A percentile compares a stretch with the other conserved stretches of the same genome.
Evolutionary conservation across 1,284 basidiomycete species (phyloP).

Genomic region (Ustilago cynodontis): DNA sequence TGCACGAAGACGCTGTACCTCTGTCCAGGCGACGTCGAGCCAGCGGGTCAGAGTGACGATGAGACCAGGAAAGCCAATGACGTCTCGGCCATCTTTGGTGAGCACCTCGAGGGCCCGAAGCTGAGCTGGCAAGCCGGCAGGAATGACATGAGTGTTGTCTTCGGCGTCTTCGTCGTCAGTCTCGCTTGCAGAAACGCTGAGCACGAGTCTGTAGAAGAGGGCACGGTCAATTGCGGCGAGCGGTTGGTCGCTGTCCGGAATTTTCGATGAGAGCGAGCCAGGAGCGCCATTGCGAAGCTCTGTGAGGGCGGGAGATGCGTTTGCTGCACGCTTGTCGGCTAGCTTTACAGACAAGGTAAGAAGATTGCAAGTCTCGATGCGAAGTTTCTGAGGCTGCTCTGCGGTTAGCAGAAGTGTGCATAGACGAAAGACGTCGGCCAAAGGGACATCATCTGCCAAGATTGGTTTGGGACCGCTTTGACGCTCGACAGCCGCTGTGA

Average conservation of each 20-base stretch:
- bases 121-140: slow-evolving; percentile 52
- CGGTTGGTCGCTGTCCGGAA: slow-evolving; percentile 56
- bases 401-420: slow-evolving; percentile 53
- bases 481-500: slow-evolving; percentile 48
- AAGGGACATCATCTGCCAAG: slow-evolving; percentile 44
- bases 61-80: slow-evolving; percentile 60
- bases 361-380: slow-evolving; percentile 54
- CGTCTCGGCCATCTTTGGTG: slow-evolving; percentile 64
- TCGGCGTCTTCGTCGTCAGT: slow-evolving; percentile 41
- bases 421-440: slow-evolving; percentile 55
- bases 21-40: slow-evolving; percentile 56
- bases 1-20: slow-evolving; percentile 56
- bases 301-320: slow-evolving; percentile 48
- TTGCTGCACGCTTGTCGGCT: slow-evolving; percentile 50
- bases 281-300: slow-evolving; percentile 61
- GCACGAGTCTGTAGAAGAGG: slow-evolving; percentile 59
- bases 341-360: slow-evolving; percentile 52
- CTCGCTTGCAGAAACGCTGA: slow-evolving; percentile 44
- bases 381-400: slow-evolving; percentile 44
- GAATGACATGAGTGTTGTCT: slow-evolving; percentile 34
- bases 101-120: slow-evolving; percentile 62
- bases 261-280: slow-evolving; percentile 59
- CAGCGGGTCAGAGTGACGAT: slow-evolving; percentile 55
- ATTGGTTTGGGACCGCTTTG: slow-evolving; percentile 38
- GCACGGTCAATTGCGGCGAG: slow-evolving; percentile 62